Evolutionary conservation across 805 yeast species (phyloP), one percentile per base, ranked within the genome.

Genomic region (Pichia cephalocereana): DNA sequence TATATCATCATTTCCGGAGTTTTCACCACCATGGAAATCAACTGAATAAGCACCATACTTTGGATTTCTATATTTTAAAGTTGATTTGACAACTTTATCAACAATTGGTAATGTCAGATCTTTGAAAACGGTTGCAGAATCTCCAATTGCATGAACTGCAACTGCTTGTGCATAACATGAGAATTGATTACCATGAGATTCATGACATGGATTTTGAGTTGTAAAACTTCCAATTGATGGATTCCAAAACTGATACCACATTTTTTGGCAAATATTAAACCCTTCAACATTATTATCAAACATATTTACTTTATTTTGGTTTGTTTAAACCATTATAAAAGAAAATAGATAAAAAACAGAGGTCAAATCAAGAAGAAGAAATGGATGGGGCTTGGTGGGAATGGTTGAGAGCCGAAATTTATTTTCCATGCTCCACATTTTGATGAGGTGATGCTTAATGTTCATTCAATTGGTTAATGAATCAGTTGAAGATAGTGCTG

Each of bases 151-250:
- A 59, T 82, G 89, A 0, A 75, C 74, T 1, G 79, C 82, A 28
- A 82, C 81, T 0, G 85, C 71, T 8, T 79, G 77, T 0, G 85
- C 79, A 86, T 87, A 82, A n/a, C 81, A 75, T 34, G 78, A 79
- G 59, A 78, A 79, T 44, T 76, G 72, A 46, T 74, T 71, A 15
- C 80, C 80, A 45, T 64, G 69, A 26, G 72, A 59, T n/a, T 76
- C 78, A 47, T 64, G 62, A 44, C 71, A 66, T 43, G 58, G 67
- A 41, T 63, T 59, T 18, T 66, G 69, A 8, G 76, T 74, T 47
- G 69, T 61, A 50, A 70, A 74, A 11, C 70, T 65, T 19, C 60
- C 59, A 45, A 67, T 54, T 30, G 55, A 37, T 19, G 68, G 63
- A 55, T 71, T 70, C 66, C 70, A 74, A 54, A 67, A 74, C 19